Conservation (phyloP, 2,329 filamentous ascomycete genomes). For the Epichloe gansuensis region DNA sequence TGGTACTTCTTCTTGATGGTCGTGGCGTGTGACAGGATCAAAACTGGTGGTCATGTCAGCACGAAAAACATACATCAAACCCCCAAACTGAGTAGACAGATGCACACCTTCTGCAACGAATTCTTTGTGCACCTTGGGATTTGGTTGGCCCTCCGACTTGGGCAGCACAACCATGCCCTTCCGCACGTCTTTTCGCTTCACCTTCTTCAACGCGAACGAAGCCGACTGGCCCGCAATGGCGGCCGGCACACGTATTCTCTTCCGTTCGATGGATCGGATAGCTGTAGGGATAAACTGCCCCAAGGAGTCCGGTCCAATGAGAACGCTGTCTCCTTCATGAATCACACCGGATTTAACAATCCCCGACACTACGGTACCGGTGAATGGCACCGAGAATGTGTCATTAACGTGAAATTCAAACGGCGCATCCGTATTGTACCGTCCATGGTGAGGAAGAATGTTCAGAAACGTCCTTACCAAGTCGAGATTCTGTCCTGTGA, state of each 20-base stretch:
- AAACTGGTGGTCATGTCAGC: conserved; percentile 36
- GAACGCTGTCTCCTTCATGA: conserved; percentile 77
- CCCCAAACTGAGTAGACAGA: neutral
- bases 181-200: conserved; percentile 80
- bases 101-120: conserved; percentile 62
- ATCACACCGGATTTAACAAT: conserved; percentile 81
- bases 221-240: conserved; percentile 87
- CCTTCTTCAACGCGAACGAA: conserved; percentile 77
- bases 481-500: conserved; percentile 83
- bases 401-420: conserved; percentile 97
- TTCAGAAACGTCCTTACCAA: conserved; percentile 88
- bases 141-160: conserved; percentile 59
- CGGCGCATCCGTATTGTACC: conserved; percentile 75
- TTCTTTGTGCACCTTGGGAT: conserved; percentile 58
- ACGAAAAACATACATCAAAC: neutral
- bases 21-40: conserved; percentile 90
- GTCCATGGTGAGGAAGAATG: conserved; percentile 85
- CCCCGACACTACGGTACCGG: conserved; percentile 89
- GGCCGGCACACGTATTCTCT: conserved; percentile 76
- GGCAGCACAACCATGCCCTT: conserved; percentile 97
- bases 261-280: conserved; percentile 87
- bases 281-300: conserved; percentile 81
- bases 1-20: conserved; percentile 97
- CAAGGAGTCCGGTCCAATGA: conserved; percentile 80
- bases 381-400: conserved; percentile 94